Evolutionary conservation across 176 grass and related monocot species (phyloP), one percentile per base, ranked within the genome.

Genomic region (Phragmites australis): DNA sequence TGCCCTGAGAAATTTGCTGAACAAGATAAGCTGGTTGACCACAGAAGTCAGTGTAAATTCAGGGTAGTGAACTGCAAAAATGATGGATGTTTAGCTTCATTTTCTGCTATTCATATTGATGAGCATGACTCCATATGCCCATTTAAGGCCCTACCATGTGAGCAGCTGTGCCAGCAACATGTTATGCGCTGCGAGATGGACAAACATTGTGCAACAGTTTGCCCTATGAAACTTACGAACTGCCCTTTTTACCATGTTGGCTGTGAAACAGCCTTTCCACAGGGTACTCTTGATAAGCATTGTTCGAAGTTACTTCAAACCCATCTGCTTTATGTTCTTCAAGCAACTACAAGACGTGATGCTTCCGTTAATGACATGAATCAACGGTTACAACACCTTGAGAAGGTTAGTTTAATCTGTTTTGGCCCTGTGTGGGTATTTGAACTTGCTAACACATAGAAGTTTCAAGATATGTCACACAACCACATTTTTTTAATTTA

Each of bases 241-340:
- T 98, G 95, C 62, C 92, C 95, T 42, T 98, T 93, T 60, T 81
- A 85, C 67, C 81, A 83, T 76, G 88, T 89, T 82, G 92, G 95
- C 50, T 94, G 92, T 75, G 85, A 94, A 75, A 87, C 81, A 45
- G 62, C 86, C 42, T 93, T 94, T 82, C 90, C 90, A 2, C 89
- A 83, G 53, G 86, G 88, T 74, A 87, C 85, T 83, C 90, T 93
- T 51, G 88, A 89, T 72, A 87, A 58, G 49, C 95, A 93, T 83
- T 91, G 80, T 77, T 82, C 59, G 0, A 82, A 89, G n/a, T 71
- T 85, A 84, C 77, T 94, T 68, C 90, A 94, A 63, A 86, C 67
- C 0, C 95, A 94, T 77, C 29, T 93, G 70, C 6, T 91, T 21
- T 91, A 81, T 87, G 83, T 98, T 75, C 83, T 93, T 12, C 69